phyloP scores from a whole-genome alignment of 768 basidiomycete genomes.

The Hortiboletus flavorubellus region DNA sequence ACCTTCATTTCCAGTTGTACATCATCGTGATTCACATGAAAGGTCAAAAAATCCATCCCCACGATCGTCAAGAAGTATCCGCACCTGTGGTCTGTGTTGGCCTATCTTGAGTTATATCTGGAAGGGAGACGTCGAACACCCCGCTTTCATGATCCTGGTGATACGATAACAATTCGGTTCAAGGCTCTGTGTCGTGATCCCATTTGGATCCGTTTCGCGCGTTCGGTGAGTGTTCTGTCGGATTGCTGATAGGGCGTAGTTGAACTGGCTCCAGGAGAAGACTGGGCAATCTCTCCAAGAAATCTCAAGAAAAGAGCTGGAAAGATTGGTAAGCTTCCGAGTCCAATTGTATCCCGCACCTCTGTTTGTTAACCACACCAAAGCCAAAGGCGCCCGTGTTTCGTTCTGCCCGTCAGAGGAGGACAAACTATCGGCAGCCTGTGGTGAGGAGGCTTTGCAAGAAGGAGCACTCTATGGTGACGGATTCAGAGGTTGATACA shows the following conservation, averaged over 20 bases:
- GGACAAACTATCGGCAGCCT: not conserved
- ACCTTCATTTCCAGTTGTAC: not conserved
- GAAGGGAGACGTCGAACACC: not conserved
- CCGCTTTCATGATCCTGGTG: no score
- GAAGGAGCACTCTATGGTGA: no score
- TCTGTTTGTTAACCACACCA: not conserved
- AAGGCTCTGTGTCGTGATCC: not conserved
- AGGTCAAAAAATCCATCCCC: slow-evolving; percentile 13
- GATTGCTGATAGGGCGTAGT: not conserved
- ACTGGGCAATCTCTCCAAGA: slow-evolving; percentile 4
- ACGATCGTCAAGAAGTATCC: slow-evolving; percentile 13
- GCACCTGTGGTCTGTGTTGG: slow-evolving; percentile 12
- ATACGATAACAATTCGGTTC: not conserved
- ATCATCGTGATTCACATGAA: not conserved
- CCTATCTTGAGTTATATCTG: slow-evolving; percentile 15
- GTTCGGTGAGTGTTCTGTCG: slow-evolving; percentile 1
- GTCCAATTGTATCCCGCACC: not conserved
- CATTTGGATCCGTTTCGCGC: slow-evolving; percentile 10
- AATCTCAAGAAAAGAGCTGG: not conserved
- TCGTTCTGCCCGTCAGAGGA: not conserved
- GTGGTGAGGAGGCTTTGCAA: not conserved
- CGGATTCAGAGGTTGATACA: not conserved
- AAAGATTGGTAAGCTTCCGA: not conserved
- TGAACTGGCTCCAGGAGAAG: slow-evolving; percentile 10
- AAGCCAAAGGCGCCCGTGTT: not conserved